Percentiles rank a stretch among this genome's conserved stretches.
phyloP scores from a whole-genome alignment of 805 yeast species.

The Cephaloascus albidus region DNA sequence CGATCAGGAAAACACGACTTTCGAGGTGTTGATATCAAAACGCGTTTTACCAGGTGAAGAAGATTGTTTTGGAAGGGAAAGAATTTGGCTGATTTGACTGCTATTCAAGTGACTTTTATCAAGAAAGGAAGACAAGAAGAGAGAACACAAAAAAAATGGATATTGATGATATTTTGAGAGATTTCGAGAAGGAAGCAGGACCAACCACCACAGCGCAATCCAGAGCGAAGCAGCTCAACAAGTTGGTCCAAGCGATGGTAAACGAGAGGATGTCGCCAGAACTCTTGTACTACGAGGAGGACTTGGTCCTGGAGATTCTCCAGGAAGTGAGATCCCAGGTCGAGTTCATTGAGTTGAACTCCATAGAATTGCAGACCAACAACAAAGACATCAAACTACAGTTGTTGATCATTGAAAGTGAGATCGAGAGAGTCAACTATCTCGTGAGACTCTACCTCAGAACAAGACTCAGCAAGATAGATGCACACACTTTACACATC shows the following conservation, averaged over 20 bases:
- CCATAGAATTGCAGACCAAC: constrained; percentile 62
- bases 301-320: constrained; percentile 48
- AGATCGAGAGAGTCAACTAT: constrained; percentile 79
- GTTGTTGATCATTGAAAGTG: constrained; percentile 81
- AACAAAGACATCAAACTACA: constrained; percentile 67
- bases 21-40: no score
- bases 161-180: constrained; percentile 63
- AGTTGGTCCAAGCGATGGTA: constrained; percentile 60
- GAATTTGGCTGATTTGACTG: no score
- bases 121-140: no score
- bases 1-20: no score
- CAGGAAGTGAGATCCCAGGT: constrained; percentile 58
- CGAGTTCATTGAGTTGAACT: constrained; percentile 67
- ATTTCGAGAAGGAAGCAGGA: constrained; percentile 37
- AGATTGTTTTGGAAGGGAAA: no score
- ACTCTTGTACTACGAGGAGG: constrained; percentile 63
- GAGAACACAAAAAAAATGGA: no score
- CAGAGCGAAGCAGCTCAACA: constrained; percentile 26
- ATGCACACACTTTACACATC: constrained; percentile 54
- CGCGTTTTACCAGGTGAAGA: no score
- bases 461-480: constrained; percentile 68
- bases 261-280: constrained; percentile 85
- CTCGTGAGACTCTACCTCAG: constrained; percentile 75
- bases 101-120: no score
- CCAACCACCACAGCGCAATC: constrained; percentile 9